Evolutionary conservation across 495 filamentous ascomycete species (phyloP).

Genomic region (Neurospora sp.): DNA sequence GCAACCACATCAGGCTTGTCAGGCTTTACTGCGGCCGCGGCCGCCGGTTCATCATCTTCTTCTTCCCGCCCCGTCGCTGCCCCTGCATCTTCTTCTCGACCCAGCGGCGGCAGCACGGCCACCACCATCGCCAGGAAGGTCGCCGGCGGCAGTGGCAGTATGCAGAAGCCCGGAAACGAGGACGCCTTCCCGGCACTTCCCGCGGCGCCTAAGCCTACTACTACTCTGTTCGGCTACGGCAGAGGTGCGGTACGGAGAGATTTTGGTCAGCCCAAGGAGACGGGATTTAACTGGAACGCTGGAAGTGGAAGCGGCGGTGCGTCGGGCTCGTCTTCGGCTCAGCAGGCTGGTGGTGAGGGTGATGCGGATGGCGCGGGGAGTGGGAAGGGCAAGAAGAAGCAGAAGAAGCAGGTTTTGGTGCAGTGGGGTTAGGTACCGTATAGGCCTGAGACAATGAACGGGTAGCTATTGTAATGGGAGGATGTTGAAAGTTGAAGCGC

Average conservation of each 20-base stretch:
- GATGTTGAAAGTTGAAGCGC: not conserved
- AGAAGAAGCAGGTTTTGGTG: slow-evolving; percentile 71
- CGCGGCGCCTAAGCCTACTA: slow-evolving; percentile 64
- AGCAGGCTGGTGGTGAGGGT: slow-evolving; percentile 1
- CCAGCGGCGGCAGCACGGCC: slow-evolving; percentile 13
- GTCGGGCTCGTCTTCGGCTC: not conserved
- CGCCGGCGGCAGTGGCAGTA: not conserved
- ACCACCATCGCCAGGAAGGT: slow-evolving; percentile 1
- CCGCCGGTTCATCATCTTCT: not conserved
- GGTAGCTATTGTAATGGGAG: not conserved
- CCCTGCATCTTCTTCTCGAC: not conserved
- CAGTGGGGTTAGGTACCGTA: slow-evolving; percentile 35
- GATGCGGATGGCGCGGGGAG: slow-evolving; percentile 19
- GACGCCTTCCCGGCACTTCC: slow-evolving; percentile 80
- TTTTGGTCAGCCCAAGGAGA: slow-evolving; percentile 30
- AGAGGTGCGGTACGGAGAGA: slow-evolving; percentile 62
- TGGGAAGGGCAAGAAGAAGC: slow-evolving; percentile 56
- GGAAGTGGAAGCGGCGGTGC: slow-evolving; percentile 8
- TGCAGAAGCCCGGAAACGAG: slow-evolving; percentile 12
- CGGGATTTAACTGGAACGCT: slow-evolving; percentile 29
- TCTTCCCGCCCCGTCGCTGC: not conserved
- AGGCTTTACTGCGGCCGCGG: slow-evolving; percentile 18
- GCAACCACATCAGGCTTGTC: slow-evolving; percentile 24
- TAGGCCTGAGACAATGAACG: too few species aligned
- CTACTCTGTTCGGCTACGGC: slow-evolving; percentile 70